These are phyloP conservation scores for Saccharomycopsis phalli DNA, from an alignment of 1,139 yeast genomes.

Conservation along the genomic window DNA sequence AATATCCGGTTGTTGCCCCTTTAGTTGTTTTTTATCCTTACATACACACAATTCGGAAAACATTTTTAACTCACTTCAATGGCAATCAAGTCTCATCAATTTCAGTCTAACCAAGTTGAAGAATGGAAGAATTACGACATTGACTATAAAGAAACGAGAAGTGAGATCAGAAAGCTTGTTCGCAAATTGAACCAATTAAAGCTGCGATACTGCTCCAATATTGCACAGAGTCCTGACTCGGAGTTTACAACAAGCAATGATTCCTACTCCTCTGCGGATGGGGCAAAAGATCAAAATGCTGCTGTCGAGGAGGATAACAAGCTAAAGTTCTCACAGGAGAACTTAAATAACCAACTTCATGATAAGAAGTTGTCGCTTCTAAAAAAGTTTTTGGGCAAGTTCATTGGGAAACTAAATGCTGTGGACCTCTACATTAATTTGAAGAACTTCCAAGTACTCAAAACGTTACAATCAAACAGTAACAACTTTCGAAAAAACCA, in stretches of 20 bases:
- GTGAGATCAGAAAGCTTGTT: conserved; percentile 12
- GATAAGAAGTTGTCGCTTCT: conserved; percentile 4
- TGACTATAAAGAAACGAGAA: conserved; percentile 12
- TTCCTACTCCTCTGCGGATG: neutral
- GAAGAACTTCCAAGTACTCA: conserved; percentile 15
- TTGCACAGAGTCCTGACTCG: neutral
- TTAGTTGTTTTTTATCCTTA: no score
- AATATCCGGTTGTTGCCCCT: no score
- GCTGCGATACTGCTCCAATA: neutral
- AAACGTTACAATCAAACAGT: conserved; percentile 13
- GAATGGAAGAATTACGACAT: conserved; percentile 17
- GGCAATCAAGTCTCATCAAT: conserved; percentile 5
- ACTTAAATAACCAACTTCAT: neutral
- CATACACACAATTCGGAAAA: no score
- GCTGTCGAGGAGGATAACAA: neutral
- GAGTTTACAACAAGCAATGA: neutral
- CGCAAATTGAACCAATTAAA: conserved; percentile 2
- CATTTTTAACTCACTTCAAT: no score
- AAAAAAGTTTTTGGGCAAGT: conserved; percentile 5
- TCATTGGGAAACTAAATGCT: conserved; percentile 4
- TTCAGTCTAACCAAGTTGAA: conserved; percentile 4
- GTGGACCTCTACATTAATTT: conserved; percentile 14
- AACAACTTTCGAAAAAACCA: conserved; percentile 16
- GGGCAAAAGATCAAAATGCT: neutral
- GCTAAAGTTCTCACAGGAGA: neutral